phyloP scores from a whole-genome alignment of 169 alveolate genomes.

The Perkinsus chesapeaki region DNA sequence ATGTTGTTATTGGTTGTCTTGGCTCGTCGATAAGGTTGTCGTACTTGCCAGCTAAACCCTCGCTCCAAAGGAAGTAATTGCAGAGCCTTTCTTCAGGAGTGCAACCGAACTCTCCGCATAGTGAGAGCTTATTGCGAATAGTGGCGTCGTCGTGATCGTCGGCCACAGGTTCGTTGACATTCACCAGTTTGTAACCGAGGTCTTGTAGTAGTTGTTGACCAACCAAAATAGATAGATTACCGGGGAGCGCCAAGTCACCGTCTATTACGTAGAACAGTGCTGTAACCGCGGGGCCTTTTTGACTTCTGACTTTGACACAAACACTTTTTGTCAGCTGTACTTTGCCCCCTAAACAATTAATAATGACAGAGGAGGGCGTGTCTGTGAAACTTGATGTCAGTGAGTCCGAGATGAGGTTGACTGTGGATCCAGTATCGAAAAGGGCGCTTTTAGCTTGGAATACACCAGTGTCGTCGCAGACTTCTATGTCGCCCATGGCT shows the following conservation, averaged over 20 bases:
- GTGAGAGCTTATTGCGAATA: neutral
- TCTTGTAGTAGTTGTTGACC: neutral
- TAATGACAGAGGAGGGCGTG: neutral
- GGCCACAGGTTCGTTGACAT: neutral
- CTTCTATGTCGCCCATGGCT: neutral
- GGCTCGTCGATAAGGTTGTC: neutral
- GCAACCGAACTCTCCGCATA: neutral
- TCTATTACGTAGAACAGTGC: neutral
- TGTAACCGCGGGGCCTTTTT: neutral
- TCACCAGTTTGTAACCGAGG: neutral
- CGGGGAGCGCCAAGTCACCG: neutral
- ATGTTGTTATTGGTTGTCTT: neutral
- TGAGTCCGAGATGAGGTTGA: neutral
- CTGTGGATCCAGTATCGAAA: neutral
- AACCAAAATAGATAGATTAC: neutral
- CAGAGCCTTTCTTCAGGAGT: neutral
- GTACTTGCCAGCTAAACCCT: neutral
- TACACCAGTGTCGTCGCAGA: neutral
- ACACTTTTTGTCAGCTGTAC: neutral
- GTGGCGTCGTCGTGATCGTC: neutral
- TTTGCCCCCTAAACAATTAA: neutral
- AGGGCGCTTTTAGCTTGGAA: neutral
- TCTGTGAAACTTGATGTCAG: neutral
- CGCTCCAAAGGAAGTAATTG: neutral
- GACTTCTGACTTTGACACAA: neutral